Conservation (phyloP, 2,329 filamentous ascomycete species). For the Penicillium polonicum region DNA sequence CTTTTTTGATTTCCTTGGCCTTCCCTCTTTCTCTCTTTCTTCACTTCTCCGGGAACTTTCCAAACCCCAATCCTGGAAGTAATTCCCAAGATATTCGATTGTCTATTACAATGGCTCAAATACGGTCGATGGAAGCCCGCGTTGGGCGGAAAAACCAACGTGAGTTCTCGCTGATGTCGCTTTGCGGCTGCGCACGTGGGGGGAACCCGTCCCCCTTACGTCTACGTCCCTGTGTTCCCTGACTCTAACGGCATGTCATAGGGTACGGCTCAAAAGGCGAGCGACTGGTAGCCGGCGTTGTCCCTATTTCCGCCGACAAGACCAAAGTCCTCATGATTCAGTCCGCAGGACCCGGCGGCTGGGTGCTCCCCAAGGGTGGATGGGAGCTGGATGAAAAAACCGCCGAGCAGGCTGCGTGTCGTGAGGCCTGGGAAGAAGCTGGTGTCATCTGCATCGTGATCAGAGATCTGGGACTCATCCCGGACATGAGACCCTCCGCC, state of each 20-base stretch:
- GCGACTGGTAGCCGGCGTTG: constrained; percentile 90
- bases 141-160: constrained; percentile 51
- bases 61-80: not conserved
- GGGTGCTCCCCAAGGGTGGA: constrained; percentile 96
- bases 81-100: constrained; percentile 11
- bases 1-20: not conserved
- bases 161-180: constrained; percentile 37
- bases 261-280: constrained; percentile 92
- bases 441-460: constrained; percentile 84
- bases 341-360: constrained; percentile 83
- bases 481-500: constrained; percentile 67
- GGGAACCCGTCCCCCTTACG: constrained; percentile 10
- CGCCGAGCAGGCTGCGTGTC: constrained; percentile 74
- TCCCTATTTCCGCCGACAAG: constrained; percentile 83
- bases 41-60: constrained; percentile 4
- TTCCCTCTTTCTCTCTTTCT: constrained; percentile 11
- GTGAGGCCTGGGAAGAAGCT: constrained; percentile 98
- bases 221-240: constrained; percentile 12
- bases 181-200: constrained; percentile 24
- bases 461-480: constrained; percentile 81
- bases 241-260: constrained; percentile 41
- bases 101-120: constrained; percentile 40
- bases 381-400: constrained; percentile 95
- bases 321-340: constrained; percentile 89
- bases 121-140: constrained; percentile 49